phyloP scores from a whole-genome alignment of 129 eudicot species.

The Rutidosis leptorrhynchoides region DNA sequence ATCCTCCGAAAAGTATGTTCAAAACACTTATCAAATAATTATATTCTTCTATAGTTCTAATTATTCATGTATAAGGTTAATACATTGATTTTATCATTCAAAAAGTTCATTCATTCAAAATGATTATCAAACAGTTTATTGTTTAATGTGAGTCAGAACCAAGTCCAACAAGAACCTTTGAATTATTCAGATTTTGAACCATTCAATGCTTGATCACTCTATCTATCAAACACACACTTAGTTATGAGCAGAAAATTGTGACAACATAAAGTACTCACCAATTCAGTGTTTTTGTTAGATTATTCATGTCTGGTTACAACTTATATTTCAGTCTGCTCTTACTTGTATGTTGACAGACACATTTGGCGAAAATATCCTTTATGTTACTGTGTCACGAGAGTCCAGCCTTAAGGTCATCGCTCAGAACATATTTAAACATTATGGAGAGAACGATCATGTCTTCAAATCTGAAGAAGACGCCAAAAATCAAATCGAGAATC shows the following conservation, averaged over 20 bases:
- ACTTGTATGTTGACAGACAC: slow-evolving; percentile 25
- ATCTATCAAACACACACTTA: too few species aligned
- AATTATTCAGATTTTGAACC: too few species aligned
- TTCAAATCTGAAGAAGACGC: slow-evolving; percentile 46
- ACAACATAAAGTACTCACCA: neutral
- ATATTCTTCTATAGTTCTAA: too few species aligned
- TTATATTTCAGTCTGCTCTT: neutral
- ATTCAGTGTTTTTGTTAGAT: neutral
- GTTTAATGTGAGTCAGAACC: too few species aligned
- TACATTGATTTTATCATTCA: too few species aligned
- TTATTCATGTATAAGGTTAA: too few species aligned
- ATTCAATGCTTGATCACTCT: too few species aligned
- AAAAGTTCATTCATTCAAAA: too few species aligned
- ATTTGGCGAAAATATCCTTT: slow-evolving; percentile 42
- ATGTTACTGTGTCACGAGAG: slow-evolving; percentile 41
- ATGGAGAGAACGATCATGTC: slow-evolving; percentile 5
- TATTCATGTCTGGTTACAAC: neutral
- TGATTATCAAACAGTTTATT: too few species aligned
- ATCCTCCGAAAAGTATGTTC: too few species aligned
- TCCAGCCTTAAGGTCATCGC: slow-evolving; percentile 30
- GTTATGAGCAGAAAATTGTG: neutral
- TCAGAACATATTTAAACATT: slow-evolving; percentile 30
- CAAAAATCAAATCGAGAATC: slow-evolving; percentile 27
- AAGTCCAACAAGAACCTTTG: too few species aligned
- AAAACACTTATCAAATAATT: too few species aligned